phyloP scores from a whole-genome alignment of 176 grass and related monocot species.

The Luzula sylvatica region DNA sequence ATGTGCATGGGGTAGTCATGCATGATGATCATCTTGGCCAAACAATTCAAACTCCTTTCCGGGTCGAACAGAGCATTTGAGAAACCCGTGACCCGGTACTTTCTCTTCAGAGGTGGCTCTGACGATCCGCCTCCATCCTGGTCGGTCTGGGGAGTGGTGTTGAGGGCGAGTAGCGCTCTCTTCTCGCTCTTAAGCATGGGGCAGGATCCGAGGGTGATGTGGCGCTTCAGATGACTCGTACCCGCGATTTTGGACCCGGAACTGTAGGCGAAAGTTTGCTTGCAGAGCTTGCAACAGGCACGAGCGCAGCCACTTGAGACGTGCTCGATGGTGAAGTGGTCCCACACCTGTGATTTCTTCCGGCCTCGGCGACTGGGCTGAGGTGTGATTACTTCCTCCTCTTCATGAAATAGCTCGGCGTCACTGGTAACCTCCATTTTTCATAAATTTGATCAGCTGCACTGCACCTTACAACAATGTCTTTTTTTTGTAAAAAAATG shows the following conservation, averaged over 20 bases:
- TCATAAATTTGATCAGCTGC: conserved; percentile 29
- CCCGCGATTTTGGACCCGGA: conserved; percentile 79
- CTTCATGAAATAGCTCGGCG: conserved; percentile 6
- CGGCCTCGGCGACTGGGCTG: conserved; percentile 38
- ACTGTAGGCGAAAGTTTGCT: conserved; percentile 83
- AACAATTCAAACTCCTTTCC: conserved; percentile 44
- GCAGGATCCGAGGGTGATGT: conserved; percentile 71
- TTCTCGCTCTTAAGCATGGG: conserved; percentile 62
- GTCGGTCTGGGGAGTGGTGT: neutral
- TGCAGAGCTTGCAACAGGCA: conserved; percentile 85
- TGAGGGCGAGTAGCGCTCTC: conserved; percentile 21
- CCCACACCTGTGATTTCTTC: conserved; percentile 78
- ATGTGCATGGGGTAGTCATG: conserved; percentile 87
- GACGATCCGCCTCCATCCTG: conserved; percentile 35
- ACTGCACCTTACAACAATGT: conserved; percentile 18
- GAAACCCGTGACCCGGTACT: conserved; percentile 61
- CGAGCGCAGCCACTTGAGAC: conserved; percentile 37
- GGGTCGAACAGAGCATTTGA: conserved; percentile 79
- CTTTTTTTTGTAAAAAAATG: conserved; percentile 13
- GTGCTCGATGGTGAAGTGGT: conserved; percentile 71
- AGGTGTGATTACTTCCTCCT: conserved; percentile 29
- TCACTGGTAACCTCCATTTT: conserved; percentile 23
- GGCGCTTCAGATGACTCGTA: conserved; percentile 85
- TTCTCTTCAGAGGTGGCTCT: conserved; percentile 47
- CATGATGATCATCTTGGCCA: conserved; percentile 75